phyloP scores from a whole-genome alignment of 345 rosid species.

The Salix dunnii region DNA sequence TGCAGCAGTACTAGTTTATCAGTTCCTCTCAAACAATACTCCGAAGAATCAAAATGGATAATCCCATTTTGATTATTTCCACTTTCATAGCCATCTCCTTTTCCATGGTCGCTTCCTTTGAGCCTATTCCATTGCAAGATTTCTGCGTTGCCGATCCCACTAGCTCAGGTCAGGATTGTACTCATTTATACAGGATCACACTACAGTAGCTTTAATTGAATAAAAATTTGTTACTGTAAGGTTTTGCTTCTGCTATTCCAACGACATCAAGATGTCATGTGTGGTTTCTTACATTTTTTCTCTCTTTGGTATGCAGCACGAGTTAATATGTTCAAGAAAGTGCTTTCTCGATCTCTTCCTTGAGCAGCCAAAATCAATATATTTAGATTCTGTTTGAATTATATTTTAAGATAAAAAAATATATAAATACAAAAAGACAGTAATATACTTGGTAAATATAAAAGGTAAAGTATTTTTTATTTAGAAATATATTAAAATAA shows the following conservation, averaged over 20 bases:
- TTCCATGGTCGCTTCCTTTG: background rate
- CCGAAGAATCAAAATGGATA: background rate
- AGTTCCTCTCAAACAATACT: background rate
- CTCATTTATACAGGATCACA: too few species aligned
- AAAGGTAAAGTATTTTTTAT: too few species aligned
- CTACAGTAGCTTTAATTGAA: background rate
- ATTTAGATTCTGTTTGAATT: too few species aligned
- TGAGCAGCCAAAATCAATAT: slow-evolving; percentile 33
- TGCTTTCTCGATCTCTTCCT: slow-evolving; percentile 9
- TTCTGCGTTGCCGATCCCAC: background rate
- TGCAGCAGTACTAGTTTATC: background rate
- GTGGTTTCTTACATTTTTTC: too few species aligned
- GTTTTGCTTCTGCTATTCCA: background rate
- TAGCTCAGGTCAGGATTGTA: background rate
- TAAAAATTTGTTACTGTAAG: background rate
- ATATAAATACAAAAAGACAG: too few species aligned
- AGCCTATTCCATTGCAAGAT: background rate
- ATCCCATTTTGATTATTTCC: background rate
- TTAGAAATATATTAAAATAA: too few species aligned
- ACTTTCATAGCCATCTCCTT: background rate
- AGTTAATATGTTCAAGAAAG: background rate
- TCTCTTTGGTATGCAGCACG: too few species aligned
- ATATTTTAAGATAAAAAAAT: too few species aligned
- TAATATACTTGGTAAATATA: too few species aligned
- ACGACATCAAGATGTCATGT: background rate